These are phyloP conservation scores for Peronospora farinosa DNA, from an alignment of 352 stramenopile genomes.

Conservation along the genomic window DNA sequence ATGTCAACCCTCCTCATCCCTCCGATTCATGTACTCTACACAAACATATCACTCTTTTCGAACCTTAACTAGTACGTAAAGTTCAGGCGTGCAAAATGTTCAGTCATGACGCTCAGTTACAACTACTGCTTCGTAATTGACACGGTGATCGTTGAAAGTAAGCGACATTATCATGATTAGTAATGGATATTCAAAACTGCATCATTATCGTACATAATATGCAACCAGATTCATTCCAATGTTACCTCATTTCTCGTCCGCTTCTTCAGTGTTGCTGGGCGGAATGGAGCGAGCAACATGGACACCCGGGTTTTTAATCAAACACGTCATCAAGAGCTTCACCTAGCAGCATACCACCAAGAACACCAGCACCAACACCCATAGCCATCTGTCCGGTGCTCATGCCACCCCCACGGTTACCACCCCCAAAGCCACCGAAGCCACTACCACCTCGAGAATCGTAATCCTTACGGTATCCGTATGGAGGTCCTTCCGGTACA, in stretches of 20 bases:
- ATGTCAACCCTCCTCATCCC: conserved; percentile 21
- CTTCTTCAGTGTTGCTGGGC: neutral
- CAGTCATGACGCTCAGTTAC: neutral
- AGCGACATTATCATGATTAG: neutral
- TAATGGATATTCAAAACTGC: no score
- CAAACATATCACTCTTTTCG: conserved; percentile 1
- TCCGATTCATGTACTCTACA: conserved; percentile 13
- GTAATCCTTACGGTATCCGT: conserved; percentile 32
- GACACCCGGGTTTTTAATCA: conserved; percentile 19
- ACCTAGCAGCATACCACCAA: conserved; percentile 70
- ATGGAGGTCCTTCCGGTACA: conserved; percentile 16
- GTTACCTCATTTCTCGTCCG: conserved; percentile 9
- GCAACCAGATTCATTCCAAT: neutral
- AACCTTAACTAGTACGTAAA: no score
- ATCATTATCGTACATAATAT: neutral
- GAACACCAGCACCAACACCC: conserved; percentile 62
- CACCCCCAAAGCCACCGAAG: conserved; percentile 16
- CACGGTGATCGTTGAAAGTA: neutral
- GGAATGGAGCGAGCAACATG: neutral
- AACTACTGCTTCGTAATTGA: neutral
- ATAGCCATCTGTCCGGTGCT: conserved; percentile 48
- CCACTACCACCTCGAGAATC: conserved; percentile 21
- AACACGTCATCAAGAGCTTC: conserved; percentile 62
- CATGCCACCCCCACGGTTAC: conserved; percentile 26
- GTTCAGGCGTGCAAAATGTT: no score